Conservation (phyloP, 306 rosid species). For the Ceratonia siliqua region DNA sequence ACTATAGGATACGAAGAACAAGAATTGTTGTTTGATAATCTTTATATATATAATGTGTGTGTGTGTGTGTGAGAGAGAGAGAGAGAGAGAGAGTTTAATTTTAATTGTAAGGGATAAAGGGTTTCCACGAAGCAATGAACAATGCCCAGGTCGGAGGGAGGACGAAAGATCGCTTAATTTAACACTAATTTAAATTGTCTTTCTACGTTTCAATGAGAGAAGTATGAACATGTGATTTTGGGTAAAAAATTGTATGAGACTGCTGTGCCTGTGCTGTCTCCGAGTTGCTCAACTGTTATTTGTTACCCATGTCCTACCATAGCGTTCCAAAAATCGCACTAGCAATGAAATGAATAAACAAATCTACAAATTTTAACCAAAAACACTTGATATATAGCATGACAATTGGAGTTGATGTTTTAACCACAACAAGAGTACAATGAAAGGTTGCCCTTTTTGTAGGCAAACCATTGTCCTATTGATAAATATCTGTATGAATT, state of each 20-base stretch:
- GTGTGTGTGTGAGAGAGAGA: too few species aligned
- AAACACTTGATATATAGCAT: background rate
- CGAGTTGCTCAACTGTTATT: slow-evolving; percentile 15
- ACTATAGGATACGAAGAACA: background rate
- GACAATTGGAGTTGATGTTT: background rate
- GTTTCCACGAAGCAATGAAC: background rate
- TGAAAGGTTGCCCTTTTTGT: background rate
- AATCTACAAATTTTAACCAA: background rate
- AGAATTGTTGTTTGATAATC: background rate
- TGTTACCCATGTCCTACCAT: background rate
- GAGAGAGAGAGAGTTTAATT: too few species aligned
- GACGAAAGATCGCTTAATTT: slow-evolving; percentile 3
- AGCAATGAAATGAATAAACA: background rate
- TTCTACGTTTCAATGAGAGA: background rate
- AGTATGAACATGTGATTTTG: background rate
- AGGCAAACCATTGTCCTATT: background rate
- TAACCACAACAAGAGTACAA: background rate
- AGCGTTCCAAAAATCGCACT: background rate
- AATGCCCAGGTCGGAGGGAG: background rate
- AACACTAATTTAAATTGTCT: background rate
- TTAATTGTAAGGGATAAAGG: background rate
- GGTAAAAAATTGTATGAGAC: background rate
- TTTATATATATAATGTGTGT: background rate
- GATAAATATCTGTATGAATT: background rate
- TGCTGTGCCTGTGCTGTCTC: background rate